These are phyloP conservation scores for Andrographis paniculata DNA, from an alignment of 305 asterid genomes.

Conservation along the genomic window DNA sequence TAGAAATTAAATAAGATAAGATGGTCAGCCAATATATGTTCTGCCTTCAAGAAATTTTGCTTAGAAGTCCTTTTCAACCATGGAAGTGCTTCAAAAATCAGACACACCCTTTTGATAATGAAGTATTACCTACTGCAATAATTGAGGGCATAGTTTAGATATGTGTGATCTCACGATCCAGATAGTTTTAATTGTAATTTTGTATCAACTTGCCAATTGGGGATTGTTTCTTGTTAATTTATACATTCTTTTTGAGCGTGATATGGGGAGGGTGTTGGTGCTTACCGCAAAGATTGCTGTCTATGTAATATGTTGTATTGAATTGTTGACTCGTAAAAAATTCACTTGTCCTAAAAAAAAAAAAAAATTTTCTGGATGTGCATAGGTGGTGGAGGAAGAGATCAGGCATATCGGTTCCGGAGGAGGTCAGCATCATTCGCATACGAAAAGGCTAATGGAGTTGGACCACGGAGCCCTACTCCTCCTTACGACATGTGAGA, in stretches of 20 bases:
- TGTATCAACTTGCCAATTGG: neutral
- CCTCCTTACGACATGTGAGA: slow-evolving; percentile 39
- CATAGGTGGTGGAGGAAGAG: slow-evolving; percentile 41
- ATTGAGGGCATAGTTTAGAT: neutral
- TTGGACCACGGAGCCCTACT: slow-evolving; percentile 83
- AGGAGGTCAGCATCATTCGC: slow-evolving; percentile 68
- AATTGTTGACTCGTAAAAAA: too few relatives aligned
- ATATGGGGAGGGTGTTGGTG: neutral
- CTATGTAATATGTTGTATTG: too few relatives aligned
- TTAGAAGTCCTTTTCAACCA: neutral
- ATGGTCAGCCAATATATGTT: too few relatives aligned
- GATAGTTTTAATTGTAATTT: neutral
- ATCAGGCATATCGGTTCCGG: slow-evolving; percentile 61
- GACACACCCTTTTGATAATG: neutral
- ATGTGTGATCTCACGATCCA: neutral
- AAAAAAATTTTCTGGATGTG: neutral
- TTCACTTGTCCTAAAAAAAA: too few relatives aligned
- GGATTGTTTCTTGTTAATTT: neutral
- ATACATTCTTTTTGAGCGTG: neutral
- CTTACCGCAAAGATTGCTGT: neutral
- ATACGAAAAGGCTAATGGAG: slow-evolving; percentile 61
- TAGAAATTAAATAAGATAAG: too few relatives aligned
- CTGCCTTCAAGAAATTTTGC: too few relatives aligned
- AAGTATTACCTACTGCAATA: neutral
- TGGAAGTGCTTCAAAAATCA: neutral